Base-by-base conservation (phyloP, 2,329 filamentous ascomycete species). In the Xylariaceae sp. region DNA sequence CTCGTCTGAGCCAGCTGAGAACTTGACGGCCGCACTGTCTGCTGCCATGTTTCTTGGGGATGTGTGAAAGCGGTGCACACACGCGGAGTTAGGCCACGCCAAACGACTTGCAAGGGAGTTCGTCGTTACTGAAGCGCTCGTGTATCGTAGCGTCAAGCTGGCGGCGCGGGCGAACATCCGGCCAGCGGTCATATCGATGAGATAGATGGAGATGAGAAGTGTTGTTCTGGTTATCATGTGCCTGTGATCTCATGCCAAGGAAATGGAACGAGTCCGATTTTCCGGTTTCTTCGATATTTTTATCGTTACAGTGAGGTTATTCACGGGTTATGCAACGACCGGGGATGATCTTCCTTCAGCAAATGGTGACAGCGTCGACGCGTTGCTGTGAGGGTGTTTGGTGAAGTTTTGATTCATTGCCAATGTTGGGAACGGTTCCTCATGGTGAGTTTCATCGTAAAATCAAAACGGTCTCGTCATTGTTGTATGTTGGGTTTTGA, bases 1-100 rank as follows among this genome's bases (percentile, higher is more conserved):
- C 59, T 74, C 72, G 62, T 83, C 77, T 4, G 77, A 76, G 59
- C 77, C 79, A 34, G 74, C 64, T 2, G 80, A 77, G 70, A 82
- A 82, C 59, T 56, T 66, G 50, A 68, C 47, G 48, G 48, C 66
- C 44, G 64, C 44, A 13, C 5, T 35, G 34, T 42, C n/a, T n/a
- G n/a, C n/a, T 18, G 61, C 57, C 45, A 49, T 15, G 15, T 54
- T 18, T 13, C 48, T 49, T 13, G 61, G 15, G 48, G 62, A 55
- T 2, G 61, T 55, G 6, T 62, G 62, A 39, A 65, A 66, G 52
- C 49, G 51, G 15, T 52, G 47, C 37, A 59, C 48, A 13, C 4
- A 17, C 10, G 58, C 34, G 18, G 57, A 57, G n/a, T 57, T 42
- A 44, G 39, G 54, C 42, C 7, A 52, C 47, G 42, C 23, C 10